Evolutionary conservation across 768 basidiomycete species (phyloP), one percentile per base, ranked within the genome.

Genomic region (Arthromyces matolae): DNA sequence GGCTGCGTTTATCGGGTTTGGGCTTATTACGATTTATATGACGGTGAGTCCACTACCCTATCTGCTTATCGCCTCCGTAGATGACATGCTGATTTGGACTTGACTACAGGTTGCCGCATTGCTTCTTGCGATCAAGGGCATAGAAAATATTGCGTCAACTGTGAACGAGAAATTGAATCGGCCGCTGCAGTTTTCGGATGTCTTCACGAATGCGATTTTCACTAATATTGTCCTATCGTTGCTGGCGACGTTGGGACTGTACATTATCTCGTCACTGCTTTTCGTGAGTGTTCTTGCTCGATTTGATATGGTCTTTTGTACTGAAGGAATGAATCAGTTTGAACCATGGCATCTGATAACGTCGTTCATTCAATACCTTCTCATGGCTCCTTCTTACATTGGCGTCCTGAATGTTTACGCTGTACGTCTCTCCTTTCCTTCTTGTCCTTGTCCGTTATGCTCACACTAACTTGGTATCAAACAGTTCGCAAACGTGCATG

Each of bases 301-400:
- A 8, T 20, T 37, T 29, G 29, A 14, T n/a, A n/a, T n/a, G n/a
- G n/a, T n/a, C n/a, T n/a, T 8, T 31, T 8, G 29, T 31, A 31
- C 29, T 31, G 29, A 31, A 8, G 29, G 8, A 31, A 8, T 8
- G 29, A 31, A 5, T 6, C 33, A 95, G 84, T 84, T 96, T 57
- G 93, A 98, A 56, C 95, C 95, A 2, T 96, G 93, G 92, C 96
- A 99, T 64, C 89, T 99, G 92, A 75, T 99, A 59, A 97, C 96
- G 0, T 91, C 88, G 5, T 94, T 98, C 69, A 22, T 93, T n/a
- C 95, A 93, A 63, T 95, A 94, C 61, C 64, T 89, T 19, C 77
- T 96, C 51, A 82, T 97, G 75, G 89, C 93, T 0, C 95, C 95
- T 3, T 92, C 92, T 0, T 97, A 94, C 59, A 95, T 95, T 61